Evolutionary conservation across 192 early-diverging fungal genomes (phyloP), one percentile per base, ranked within the genome.

Genomic region (Rhizophagus sp.): DNA sequence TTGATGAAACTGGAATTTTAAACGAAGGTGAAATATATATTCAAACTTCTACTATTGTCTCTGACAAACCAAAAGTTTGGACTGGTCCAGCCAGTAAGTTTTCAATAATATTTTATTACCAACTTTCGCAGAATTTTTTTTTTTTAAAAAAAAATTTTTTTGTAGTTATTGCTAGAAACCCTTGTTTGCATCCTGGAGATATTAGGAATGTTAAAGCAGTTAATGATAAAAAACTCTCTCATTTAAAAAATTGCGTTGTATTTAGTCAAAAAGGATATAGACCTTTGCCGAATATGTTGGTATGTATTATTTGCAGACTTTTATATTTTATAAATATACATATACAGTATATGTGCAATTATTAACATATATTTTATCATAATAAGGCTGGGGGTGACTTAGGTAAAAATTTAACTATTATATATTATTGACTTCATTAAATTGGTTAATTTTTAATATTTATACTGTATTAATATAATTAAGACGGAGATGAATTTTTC

Each of bases 261-360:
- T 96, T 96, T 79, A 88, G 90, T n/a, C 85, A 88, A 39, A 83
- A 87, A 41, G 95, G 95, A 4, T 50, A 86, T 6, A 84, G 92
- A 15, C 90, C 90, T 61, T 83, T 94, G 34, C 90, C 93, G 1
- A 93, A 91, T 73, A 91, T 89, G 91, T 91, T 76, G 87, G 88
- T 75, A 91, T 91, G 36, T 93, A 93, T 7, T 92, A 95, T 80
- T 96, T 17, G 92, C 92, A 71, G 17, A 57, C 5, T 15, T 57
- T 0, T n/a, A 6, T 74, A 25, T 17, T 15, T 70, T 30, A 30
- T 30, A 30, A 30, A 41, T 65, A 25, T n/a, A 87, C 44, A 2
- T 17, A 11, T 22, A 25, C 24, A 3, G 10, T 36, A 4, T 62
- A 13, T 52, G 15, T 50, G 0, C 3, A 52, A 52, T 52, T 22